Evolutionary conservation across 2,329 filamentous ascomycete species (phyloP), one percentile per base, ranked within the genome.

Genomic region (Lachnellula arida): DNA sequence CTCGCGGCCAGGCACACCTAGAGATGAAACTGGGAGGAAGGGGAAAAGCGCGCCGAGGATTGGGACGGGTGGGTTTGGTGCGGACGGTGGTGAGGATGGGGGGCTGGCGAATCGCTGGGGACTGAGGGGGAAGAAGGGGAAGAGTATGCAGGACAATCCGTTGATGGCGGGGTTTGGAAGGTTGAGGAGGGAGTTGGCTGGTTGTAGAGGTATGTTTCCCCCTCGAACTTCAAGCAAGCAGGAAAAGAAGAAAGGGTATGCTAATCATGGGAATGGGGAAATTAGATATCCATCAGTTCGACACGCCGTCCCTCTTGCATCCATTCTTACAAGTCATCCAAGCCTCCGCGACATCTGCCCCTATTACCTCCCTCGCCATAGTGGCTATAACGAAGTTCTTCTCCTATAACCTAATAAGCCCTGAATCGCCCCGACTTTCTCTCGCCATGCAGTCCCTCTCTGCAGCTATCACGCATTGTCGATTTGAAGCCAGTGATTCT

Each of bases 321-420:
- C 94, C 94, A 0, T 99, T 99, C 72, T 81, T 99, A 23, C 92
- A 97, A 72, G 93, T 99, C 66, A 95, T 99, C 53, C 89, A 96
- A 64, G 92, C 92, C 56, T 97, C 94, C 53, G 95, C 93, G 49
- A 99, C 94, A 3, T 96, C 93, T 2, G 94, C 94, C 43, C 89
- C 93, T 0, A 97, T 99, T 62, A 99, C 95, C 23, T 96, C 95
- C 57, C 84, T 99, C 56, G 92, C 95, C 12, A 79, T 99, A 46
- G 87, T 96, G 58, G 91, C 94, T 5, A 88, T 99, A 57, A 93
- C 92, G 42, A 99, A 99, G 72, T 97, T 99, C 75, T 86, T 99
- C 60, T 88, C 92, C 5, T 99, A 99, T 72, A 91, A 93, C 57
- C 89, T 99, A 66, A 88, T 99, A 65, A 87, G 86, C 59, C 83